These are phyloP conservation scores for Diaporthe sp. DNA, from an alignment of 2,329 filamentous ascomycete species.

Conservation along the genomic window DNA sequence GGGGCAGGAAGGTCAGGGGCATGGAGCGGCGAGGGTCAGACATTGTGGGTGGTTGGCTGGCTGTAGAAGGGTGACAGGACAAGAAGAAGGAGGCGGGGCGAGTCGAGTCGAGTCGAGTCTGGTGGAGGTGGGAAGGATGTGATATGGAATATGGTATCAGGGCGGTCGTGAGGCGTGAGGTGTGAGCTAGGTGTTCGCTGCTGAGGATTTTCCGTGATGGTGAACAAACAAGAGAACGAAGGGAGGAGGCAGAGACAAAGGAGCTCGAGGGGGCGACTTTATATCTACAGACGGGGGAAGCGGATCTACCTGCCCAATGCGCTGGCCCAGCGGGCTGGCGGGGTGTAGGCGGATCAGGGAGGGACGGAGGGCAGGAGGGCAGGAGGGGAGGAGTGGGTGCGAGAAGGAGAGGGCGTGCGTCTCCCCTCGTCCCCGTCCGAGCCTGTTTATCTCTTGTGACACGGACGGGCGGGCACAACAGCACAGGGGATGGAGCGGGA, in stretches of 20 bases:
- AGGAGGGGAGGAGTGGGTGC: not conserved
- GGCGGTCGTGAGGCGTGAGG: not conserved
- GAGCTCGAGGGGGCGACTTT: slow-evolving; percentile 29
- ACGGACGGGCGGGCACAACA: slow-evolving; percentile 13
- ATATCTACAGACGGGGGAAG: slow-evolving; percentile 29
- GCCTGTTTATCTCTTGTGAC: slow-evolving; percentile 29
- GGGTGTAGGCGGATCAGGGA: slow-evolving; percentile 15
- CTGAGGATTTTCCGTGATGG: not conserved
- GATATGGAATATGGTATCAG: not conserved
- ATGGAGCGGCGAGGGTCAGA: slow-evolving; percentile 33
- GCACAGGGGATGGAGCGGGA: not conserved
- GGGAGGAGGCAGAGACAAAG: not conserved
- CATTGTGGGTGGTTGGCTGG: slow-evolving; percentile 26
- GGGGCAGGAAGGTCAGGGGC: slow-evolving; percentile 63
- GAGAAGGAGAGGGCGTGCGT: not conserved
- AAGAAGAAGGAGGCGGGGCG: not conserved
- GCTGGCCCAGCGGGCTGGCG: not conserved
- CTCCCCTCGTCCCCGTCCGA: not conserved
- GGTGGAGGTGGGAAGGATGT: not conserved
- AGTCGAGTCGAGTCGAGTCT: too few relatives aligned
- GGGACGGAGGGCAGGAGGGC: not conserved
- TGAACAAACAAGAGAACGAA: not conserved
- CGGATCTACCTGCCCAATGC: slow-evolving; percentile 33
- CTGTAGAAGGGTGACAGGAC: not conserved
- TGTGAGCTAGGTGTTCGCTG: not conserved